These are phyloP conservation scores for Moricandia arvensis DNA, from an alignment of 345 rosid species.

Conservation along the genomic window DNA sequence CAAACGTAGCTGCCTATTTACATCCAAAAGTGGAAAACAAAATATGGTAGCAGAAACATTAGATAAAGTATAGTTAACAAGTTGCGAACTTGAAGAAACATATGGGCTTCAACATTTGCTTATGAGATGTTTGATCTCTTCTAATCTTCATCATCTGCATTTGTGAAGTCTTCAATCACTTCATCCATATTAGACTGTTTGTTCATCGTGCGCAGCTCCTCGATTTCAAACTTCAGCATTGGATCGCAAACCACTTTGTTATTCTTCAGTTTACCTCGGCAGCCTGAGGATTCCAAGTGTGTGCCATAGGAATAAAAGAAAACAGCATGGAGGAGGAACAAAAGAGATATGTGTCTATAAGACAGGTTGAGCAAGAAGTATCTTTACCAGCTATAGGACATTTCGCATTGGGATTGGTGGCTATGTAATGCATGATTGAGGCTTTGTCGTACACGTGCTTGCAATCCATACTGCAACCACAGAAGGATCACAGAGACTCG, in stretches of 20 bases:
- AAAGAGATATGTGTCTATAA: slow-evolving; percentile 1
- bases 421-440: slow-evolving; percentile 53
- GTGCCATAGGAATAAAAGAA: not conserved
- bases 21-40: slow-evolving; percentile 19
- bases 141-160: slow-evolving; percentile 33
- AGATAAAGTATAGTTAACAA: not conserved
- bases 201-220: slow-evolving; percentile 56
- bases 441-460: slow-evolving; percentile 75
- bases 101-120: not conserved
- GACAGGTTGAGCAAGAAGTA: not conserved
- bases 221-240: slow-evolving; percentile 61
- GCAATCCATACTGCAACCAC: slow-evolving; percentile 65
- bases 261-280: slow-evolving; percentile 56
- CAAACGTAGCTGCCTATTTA: slow-evolving; percentile 7
- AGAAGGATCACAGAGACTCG: slow-evolving; percentile 17
- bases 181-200: slow-evolving; percentile 44
- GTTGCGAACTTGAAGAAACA: not conserved
- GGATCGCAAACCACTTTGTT: slow-evolving; percentile 58
- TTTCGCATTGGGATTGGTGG: slow-evolving; percentile 30
- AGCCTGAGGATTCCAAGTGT: slow-evolving; percentile 43
- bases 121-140: slow-evolving; percentile 12
- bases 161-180: slow-evolving; percentile 79
- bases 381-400: slow-evolving; percentile 79
- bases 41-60: slow-evolving; percentile 3
- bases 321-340: slow-evolving; percentile 22